Evolutionary conservation across 164 flowering plant species (phyloP).

Genomic region (Malania oleifera): DNA sequence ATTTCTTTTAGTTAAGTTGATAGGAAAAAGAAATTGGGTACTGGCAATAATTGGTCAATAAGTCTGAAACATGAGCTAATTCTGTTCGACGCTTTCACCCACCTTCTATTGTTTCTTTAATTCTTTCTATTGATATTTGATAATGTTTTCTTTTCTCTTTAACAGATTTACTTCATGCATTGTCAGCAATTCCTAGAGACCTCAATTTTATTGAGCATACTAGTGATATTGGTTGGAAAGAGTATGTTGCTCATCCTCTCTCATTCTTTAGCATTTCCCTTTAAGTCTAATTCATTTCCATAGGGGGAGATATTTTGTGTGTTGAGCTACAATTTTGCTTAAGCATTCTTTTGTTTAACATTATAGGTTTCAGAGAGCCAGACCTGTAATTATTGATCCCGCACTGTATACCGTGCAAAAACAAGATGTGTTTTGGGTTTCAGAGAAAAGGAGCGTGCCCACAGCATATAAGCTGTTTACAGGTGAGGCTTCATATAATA

Average conservation of each 20-base stretch:
- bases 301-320: no score
- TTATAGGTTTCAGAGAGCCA: conserved; percentile 73
- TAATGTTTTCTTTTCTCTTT: neutral
- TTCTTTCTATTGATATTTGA: neutral
- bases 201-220: conserved; percentile 87
- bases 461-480: conserved; percentile 76
- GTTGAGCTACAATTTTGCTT: neutral
- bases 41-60: no score
- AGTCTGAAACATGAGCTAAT: no score
- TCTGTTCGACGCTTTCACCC: no score
- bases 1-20: no score
- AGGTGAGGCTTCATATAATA: conserved; percentile 34
- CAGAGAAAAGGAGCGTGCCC: conserved; percentile 61
- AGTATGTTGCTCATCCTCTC: conserved; percentile 35
- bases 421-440: conserved; percentile 70
- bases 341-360: neutral
- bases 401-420: conserved; percentile 60
- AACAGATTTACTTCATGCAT: conserved; percentile 60
- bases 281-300: no score
- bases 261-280: neutral
- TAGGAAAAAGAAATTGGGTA: no score
- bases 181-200: conserved; percentile 52
- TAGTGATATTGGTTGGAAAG: conserved; percentile 90
- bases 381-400: conserved; percentile 79
- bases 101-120: neutral